Base-by-base conservation (phyloP, 768 basidiomycete genomes). In the Mycena maculata region DNA sequence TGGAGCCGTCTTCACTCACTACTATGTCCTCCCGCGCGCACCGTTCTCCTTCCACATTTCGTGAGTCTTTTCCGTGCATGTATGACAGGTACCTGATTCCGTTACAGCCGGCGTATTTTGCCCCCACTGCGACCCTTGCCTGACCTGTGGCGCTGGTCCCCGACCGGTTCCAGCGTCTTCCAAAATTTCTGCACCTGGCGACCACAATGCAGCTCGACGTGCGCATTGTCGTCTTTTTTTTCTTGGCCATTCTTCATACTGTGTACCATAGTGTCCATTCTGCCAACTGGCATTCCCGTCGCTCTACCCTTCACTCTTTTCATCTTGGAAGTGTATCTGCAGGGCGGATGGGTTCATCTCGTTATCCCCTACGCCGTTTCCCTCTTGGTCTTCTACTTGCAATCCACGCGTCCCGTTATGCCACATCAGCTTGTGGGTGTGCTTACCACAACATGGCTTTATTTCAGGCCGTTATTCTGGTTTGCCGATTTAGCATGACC, bases 391-490 rank as follows among this genome's bases (percentile, higher is more conserved):
- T 36, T 36, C 13, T 36, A 6, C 33, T 36, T 36, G 33, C 13
- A 36, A 36, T 36, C 33, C 33, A 36, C 13, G 33, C 33, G 33
- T 36, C 33, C 33, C 33, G 13, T 36, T 36, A 36, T 36, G 33
- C 33, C 33, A 36, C 33, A n/a, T n/a, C n/a, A n/a, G n/a, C n/a
- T n/a, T n/a, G n/a, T n/a, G n/a, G n/a, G n/a, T n/a, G n/a, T n/a
- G n/a, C n/a, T n/a, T n/a, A n/a, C n/a, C n/a, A n/a, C n/a, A n/a
- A n/a, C 33, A 36, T 36, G 33, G 33, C 13, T 13, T 6, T 36
- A 36, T 36, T 13, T 73, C 9, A 55, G 74, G 77, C 76, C 0
- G 65, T 74, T 0, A 72, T 59, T 12, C 22, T 79, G 1, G 65
- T 70, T 6, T 76, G 71, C 31, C 28, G 36, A 1, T 55, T 31